Evolutionary conservation across 805 yeast genomes (phyloP).

Genomic region (Myxozyma monticola): DNA sequence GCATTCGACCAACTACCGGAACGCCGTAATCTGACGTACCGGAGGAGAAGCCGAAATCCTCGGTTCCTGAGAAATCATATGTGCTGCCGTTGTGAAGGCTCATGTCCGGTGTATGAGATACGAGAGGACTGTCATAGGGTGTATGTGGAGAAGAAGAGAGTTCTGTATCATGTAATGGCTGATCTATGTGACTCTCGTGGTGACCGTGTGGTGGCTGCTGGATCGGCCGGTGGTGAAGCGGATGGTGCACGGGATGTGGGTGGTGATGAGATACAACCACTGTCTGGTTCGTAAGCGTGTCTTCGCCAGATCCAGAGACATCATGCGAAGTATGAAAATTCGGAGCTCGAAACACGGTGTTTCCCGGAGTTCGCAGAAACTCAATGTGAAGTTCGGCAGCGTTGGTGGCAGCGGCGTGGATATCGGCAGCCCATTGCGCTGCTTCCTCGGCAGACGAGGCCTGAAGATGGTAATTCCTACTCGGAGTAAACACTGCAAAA

Average conservation of each 20-base stretch:
- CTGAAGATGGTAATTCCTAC: slow-evolving; percentile 35
- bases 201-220: not conserved
- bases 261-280: too few species aligned
- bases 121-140: not conserved
- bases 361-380: too few species aligned
- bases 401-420: slow-evolving; percentile 32
- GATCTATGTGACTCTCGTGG: not conserved
- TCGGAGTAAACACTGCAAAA: slow-evolving; percentile 40
- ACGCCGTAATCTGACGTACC: slow-evolving; percentile 28
- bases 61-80: slow-evolving; percentile 25
- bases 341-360: slow-evolving; percentile 13
- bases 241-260: not conserved
- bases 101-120: not conserved
- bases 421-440: slow-evolving; percentile 37
- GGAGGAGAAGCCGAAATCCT: slow-evolving; percentile 28
- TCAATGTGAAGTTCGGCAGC: too few species aligned
- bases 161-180: too few species aligned
- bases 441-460: slow-evolving; percentile 36
- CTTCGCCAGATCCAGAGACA: too few species aligned
- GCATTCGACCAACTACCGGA: not conserved
- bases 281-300: not conserved
- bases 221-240: not conserved
- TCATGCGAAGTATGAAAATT: slow-evolving; percentile 13
- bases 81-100: slow-evolving; percentile 10
- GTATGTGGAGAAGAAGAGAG: too few species aligned